These are phyloP conservation scores for Ottelia alismoides DNA, from an alignment of 106 monocot genomes.

Conservation along the genomic window DNA sequence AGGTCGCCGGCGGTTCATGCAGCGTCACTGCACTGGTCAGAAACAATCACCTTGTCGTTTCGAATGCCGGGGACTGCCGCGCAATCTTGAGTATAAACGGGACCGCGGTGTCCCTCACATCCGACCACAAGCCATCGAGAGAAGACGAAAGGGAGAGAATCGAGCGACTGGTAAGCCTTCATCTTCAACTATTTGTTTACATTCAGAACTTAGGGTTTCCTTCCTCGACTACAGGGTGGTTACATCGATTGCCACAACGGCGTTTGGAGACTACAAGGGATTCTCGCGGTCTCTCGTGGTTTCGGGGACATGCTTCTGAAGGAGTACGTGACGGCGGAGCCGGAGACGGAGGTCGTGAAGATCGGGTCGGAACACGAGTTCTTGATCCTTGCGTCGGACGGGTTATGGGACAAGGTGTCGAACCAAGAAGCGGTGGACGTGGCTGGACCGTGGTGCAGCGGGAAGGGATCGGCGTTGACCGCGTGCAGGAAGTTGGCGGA, in stretches of 20 bases:
- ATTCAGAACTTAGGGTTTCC: no score
- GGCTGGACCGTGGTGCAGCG: not conserved
- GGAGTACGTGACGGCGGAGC: conserved; percentile 70
- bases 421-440: conserved; percentile 11
- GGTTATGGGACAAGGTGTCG: no score
- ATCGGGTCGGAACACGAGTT: no score
- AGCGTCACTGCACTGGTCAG: no score
- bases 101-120: conserved; percentile 51
- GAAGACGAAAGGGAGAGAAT: conserved; percentile 61
- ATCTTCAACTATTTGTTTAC: no score
- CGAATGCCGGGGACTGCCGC: conserved; percentile 81
- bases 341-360: conserved; percentile 61
- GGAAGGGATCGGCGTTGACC: not conserved
- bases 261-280: conserved; percentile 64
- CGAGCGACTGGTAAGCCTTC: no score
- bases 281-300: no score
- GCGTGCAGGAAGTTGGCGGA: conserved; percentile 5
- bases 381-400: no score
- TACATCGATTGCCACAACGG: no score
- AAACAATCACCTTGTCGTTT: conserved; percentile 49
- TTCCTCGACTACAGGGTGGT: conserved; percentile 40
- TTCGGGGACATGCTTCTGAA: no score
- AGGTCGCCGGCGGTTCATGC: not conserved
- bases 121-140: conserved; percentile 6
- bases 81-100: no score